Base-by-base conservation (phyloP, 768 basidiomycete species). In the Lentinula sp. region DNA sequence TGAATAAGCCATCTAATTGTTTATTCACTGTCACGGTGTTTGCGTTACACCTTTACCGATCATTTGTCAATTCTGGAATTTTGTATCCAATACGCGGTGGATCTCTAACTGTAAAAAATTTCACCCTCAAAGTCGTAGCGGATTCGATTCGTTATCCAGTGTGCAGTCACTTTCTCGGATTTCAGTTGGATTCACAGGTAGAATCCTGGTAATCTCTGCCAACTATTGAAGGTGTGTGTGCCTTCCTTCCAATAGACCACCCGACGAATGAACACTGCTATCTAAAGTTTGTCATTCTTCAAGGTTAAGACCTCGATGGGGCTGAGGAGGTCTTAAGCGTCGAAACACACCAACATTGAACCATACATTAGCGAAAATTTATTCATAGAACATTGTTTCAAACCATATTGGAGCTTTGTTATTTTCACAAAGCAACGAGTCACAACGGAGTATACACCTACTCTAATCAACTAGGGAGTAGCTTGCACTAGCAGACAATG, bases 1-100 rank as follows among this genome's bases (percentile, higher is more conserved):
- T 34, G 52, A 54, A 54, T 61, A 61, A 52, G 60, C 21, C 48
- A 59, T 51, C 35, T 50, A 21, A 60, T 60, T 60, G 59, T 60
- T 52, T 51, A 23, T 42, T 37, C 45, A 48, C n/a, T 59, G 43
- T 59, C 32, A 50, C 48, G 23, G 37, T 59, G 28, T 23, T 28
- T 2, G 34, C 39, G 59, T 51, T 60, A 60, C 59, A 51, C 40
- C 40, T 60, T 6, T 52, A 13, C 15, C 50, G 37, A 52, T 34
- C 46, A 39, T 37, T 28, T 39, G 8, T 59, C 15, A 8, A 49
- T 60, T 45, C 28, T 60, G 50, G 28, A 59, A 28, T 59, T 53
- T 58, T 59, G 40, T 57, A 32, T 49, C 55, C 13, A 51, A 51
- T 51, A 51, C 13, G 21, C 46, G 21, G 21, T 18, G 46, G 11